Evolutionary conservation across 352 stramenopile genomes (phyloP), one percentile per base, ranked within the genome.

Genomic region (Elongisporangium prolatum): DNA sequence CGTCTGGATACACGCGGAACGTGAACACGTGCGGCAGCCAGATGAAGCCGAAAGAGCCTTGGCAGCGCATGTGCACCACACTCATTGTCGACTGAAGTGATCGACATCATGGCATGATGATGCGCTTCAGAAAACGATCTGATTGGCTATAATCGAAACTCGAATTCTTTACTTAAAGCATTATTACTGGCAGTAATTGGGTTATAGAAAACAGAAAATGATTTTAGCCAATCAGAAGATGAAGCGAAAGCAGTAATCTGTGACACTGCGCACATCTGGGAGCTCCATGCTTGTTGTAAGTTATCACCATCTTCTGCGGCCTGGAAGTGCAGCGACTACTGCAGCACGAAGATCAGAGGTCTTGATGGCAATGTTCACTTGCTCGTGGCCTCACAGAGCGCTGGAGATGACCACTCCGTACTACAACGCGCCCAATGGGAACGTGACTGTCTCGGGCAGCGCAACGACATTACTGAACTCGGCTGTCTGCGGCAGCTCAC

Each of bases 31-130:
- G 69, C 0, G 20, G 24, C 49, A 51, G 55, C 7, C 58, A 60
- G 21, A 78, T 21, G 49, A 75, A 77, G 21, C 67, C 70, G 47
- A 81, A 73, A 44, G 18, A 55, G 13, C 74, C 74, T 37, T 77
- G 56, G 48, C 67, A 78, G 56, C 69, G 63, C 18, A 84, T 49
- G 52, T 78, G 65, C 21, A 58, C 28, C 4, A 40, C 28, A 9
- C 28, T 40, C 28, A 40, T 40, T 9, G 28, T 6, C 28, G 28
- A 40, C 28, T 40, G 28, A 40, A 40, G 28, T 2, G 28, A 40
- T 40, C 28, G 5, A 9, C 28, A 40, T 14, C 28, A 40, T 40
- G 28, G 5, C 5, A 8, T 13, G 28, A 13, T 40, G 28, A 40
- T 40, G 28, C 14, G 28, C 28, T 14, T 40, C 8, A 40, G 4